phyloP scores from a whole-genome alignment of 345 rosid genomes.

The Sapria himalayana region DNA sequence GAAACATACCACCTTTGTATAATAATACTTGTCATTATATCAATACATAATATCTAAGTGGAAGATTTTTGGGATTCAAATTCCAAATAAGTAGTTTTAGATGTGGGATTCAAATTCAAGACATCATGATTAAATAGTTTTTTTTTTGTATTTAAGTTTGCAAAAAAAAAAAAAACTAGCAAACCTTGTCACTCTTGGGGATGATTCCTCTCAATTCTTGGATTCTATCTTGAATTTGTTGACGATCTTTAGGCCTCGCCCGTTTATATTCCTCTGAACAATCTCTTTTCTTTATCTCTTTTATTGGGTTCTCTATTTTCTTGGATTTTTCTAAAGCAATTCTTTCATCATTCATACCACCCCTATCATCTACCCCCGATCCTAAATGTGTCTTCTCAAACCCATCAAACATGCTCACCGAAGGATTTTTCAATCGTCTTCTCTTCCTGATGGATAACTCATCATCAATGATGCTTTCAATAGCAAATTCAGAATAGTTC shows the following conservation, averaged over 20 bases:
- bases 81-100: background rate
- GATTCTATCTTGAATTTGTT: constrained; percentile 82
- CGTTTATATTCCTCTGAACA: constrained; percentile 64
- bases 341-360: constrained; percentile 31
- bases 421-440: constrained; percentile 25
- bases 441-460: constrained; percentile 23
- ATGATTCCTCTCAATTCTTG: constrained; percentile 70
- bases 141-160: background rate
- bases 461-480: constrained; percentile 18
- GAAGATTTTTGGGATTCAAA: background rate
- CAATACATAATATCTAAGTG: background rate
- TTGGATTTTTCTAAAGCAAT: constrained; percentile 12
- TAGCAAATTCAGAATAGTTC: constrained; percentile 14
- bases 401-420: constrained; percentile 11
- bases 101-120: background rate
- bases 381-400: constrained; percentile 30
- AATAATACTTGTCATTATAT: background rate
- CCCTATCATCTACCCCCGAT: constrained; percentile 61
- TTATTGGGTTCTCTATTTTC: constrained; percentile 33
- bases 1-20: background rate
- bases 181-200: constrained; percentile 73
- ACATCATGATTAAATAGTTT: no score
- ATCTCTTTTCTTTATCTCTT: constrained; percentile 44
- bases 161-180: constrained; percentile 3
- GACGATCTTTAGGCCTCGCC: constrained; percentile 94